Conservation (phyloP, 2,329 filamentous ascomycete genomes). For the Cadophora sp. region DNA sequence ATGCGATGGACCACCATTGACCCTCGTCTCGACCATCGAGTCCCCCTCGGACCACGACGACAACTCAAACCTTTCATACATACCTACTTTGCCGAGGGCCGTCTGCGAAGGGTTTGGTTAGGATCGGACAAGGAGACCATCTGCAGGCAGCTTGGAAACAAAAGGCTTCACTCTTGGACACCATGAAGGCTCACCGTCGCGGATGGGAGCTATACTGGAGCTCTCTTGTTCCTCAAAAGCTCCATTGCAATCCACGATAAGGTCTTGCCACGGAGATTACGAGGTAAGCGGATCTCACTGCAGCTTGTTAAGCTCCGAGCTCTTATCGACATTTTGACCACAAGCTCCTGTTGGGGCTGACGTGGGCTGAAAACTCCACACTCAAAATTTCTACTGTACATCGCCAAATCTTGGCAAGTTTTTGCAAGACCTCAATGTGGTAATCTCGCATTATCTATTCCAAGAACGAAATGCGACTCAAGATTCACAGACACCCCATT, state of each 20-base stretch:
- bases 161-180: slow-evolving; percentile 84
- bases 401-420: not conserved
- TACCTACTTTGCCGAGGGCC: not conserved
- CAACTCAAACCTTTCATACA: not conserved
- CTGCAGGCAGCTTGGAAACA: slow-evolving; percentile 66
- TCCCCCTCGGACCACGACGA: no score
- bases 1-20: not conserved
- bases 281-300: not conserved
- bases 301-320: not conserved
- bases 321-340: slow-evolving; percentile 6
- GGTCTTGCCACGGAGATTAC: no score
- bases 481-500: not conserved
- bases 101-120: not conserved
- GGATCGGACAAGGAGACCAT: slow-evolving; percentile 50
- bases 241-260: not conserved
- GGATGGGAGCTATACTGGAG: slow-evolving; percentile 67
- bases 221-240: not conserved
- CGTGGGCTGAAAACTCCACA: not conserved
- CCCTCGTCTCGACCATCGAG: not conserved
- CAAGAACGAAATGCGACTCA: not conserved
- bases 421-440: not conserved
- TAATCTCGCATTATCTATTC: not conserved
- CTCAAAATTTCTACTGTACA: not conserved
- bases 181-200: slow-evolving; percentile 93
- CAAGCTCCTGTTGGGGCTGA: slow-evolving; percentile 3